Base-by-base conservation (phyloP, 441 rosid species). In the Arabidopsis hybrid region DNA sequence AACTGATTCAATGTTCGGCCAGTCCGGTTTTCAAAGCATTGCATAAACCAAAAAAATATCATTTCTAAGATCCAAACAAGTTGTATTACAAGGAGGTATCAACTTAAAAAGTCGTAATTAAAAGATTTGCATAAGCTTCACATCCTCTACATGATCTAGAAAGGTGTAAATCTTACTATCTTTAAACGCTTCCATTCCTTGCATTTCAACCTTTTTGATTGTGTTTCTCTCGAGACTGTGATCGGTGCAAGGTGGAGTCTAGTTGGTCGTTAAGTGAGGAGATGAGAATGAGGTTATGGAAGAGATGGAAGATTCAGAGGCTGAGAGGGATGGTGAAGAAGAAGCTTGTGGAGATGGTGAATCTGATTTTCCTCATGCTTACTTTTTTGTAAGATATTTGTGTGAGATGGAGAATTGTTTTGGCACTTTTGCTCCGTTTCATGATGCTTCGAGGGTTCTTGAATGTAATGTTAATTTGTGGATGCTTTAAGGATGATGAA, bases 391-490 rank as follows among this genome's bases (percentile, higher is more conserved):
- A 73, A 87, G 86, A 51, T 93, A 86, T 72, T 80, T 91, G 95
- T 93, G 98, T 67, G 74, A 70, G 60, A 68, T 74, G 42, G 78
- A 84, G 55, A 86, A 87, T 68, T 93, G 98, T 43, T 67, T 91
- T 65, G 98, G 97, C 11, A 91, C 97, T 11, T 56, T 90, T 2
- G 93, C 98, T 55, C 97, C 97, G 16, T 52, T 90, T 79, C 50
- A 7, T 16, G 71, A 71, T 32, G 45, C 12, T 29, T 84, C 91
- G n/a, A 78, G 71, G 62, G 65, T 89, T 58, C 59, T 94, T 84
- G 98, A 91, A 76, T 91, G 95, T 72, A 91, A 94, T 83, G 91
- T n/a, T n/a, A n/a, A n/a, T 86, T 36, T 94, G 98, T 47, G 93
- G 96, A 66, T 84, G 69, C 65, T 61, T 87, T 38, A 89, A 80